A percentile compares a stretch with the other conserved stretches of the same genome.
These are phyloP conservation scores for Coniophora puteana DNA, from an alignment of 1,284 basidiomycete species.

Conservation along the genomic window DNA sequence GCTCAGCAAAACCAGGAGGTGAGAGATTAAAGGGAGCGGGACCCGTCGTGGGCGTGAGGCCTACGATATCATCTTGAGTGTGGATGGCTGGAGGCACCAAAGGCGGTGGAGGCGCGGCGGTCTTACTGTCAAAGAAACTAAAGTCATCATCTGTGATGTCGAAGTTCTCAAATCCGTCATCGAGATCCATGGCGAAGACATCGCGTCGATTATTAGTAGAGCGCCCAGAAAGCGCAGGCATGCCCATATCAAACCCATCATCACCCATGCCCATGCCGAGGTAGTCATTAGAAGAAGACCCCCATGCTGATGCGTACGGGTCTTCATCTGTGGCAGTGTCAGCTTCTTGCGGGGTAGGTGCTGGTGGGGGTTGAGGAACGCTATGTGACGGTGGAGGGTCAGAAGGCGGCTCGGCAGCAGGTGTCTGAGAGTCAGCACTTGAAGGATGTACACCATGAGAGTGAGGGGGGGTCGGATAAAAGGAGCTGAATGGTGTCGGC, in stretches of 20 bases:
- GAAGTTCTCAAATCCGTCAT: conserved; percentile 44
- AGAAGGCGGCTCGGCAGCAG: conserved; percentile 6
- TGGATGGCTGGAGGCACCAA: conserved; percentile 10
- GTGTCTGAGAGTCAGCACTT: conserved; percentile 24
- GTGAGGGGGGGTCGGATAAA: conserved; percentile 60
- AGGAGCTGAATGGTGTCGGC: conserved; percentile 28
- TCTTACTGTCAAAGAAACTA: conserved; percentile 65
- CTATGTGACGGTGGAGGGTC: conserved; percentile 8
- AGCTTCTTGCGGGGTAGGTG: conserved; percentile 18
- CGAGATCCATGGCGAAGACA: conserved; percentile 46
- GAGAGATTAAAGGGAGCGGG: conserved; percentile 28
- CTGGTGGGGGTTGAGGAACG: conserved; percentile 12
- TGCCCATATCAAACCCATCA: conserved; percentile 35
- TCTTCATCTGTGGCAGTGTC: conserved; percentile 26
- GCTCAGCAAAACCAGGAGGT: conserved; percentile 27
- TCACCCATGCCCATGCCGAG: conserved; percentile 42
- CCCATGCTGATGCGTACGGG: conserved; percentile 39
- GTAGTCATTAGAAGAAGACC: conserved; percentile 32
- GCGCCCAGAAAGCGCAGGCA: too few relatives aligned
- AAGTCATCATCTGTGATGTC: conserved; percentile 81
- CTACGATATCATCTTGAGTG: conserved; percentile 14
- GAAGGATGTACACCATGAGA: conserved; percentile 26
- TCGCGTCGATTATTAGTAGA: too few relatives aligned
- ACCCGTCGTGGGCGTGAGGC: conserved; percentile 22
- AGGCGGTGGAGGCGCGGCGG: conserved; percentile 18